Percentiles rank a stretch among this genome's conserved stretches.
phyloP scores from a whole-genome alignment of 2,329 filamentous ascomycete species.

The Cercospora canescens region DNA sequence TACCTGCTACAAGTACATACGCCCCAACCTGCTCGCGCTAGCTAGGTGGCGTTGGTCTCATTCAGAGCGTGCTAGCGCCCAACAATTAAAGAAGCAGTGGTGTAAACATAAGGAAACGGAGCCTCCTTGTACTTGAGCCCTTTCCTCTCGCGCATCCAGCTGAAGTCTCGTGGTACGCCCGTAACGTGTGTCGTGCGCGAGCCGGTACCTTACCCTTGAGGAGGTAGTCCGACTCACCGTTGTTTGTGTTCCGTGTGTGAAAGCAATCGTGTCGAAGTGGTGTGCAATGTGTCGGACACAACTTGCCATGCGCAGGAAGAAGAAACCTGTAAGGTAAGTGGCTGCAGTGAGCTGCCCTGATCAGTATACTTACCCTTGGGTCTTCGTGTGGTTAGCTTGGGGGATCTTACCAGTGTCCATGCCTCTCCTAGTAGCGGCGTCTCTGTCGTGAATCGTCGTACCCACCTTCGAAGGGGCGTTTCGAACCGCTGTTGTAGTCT shows the following conservation, averaged over 20 bases:
- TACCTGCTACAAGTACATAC: slow-evolving; percentile 20
- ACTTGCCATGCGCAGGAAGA: neutral
- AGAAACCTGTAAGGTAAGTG: slow-evolving; percentile 18
- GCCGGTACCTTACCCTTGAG: slow-evolving; percentile 38
- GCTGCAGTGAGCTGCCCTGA: slow-evolving; percentile 17
- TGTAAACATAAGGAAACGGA: slow-evolving; percentile 23
- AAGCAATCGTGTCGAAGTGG: slow-evolving; percentile 7
- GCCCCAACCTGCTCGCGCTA: neutral
- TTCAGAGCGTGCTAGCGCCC: neutral
- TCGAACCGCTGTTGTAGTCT: slow-evolving; percentile 54
- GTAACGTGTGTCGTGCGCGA: slow-evolving; percentile 24
- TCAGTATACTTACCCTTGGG: slow-evolving; percentile 30
- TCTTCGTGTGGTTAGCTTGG: slow-evolving; percentile 10
- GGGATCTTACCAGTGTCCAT: slow-evolving; percentile 23
- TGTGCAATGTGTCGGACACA: slow-evolving; percentile 11
- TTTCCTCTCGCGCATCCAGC: slow-evolving; percentile 11
- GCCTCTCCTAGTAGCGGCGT: slow-evolving; percentile 54
- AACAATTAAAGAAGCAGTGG: slow-evolving; percentile 13
- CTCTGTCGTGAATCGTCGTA: slow-evolving; percentile 73
- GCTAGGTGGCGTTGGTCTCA: neutral
- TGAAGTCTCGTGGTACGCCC: slow-evolving; percentile 11
- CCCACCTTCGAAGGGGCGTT: slow-evolving; percentile 68
- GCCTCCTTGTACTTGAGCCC: slow-evolving; percentile 22
- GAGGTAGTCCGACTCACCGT: slow-evolving; percentile 43
- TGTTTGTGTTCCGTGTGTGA: slow-evolving; percentile 7